Percentiles rank a stretch among this genome's conserved stretches.
These are phyloP conservation scores for Teunomyces barrocoloradensis DNA, from an alignment of 805 yeast genomes.

Conservation along the genomic window DNA sequence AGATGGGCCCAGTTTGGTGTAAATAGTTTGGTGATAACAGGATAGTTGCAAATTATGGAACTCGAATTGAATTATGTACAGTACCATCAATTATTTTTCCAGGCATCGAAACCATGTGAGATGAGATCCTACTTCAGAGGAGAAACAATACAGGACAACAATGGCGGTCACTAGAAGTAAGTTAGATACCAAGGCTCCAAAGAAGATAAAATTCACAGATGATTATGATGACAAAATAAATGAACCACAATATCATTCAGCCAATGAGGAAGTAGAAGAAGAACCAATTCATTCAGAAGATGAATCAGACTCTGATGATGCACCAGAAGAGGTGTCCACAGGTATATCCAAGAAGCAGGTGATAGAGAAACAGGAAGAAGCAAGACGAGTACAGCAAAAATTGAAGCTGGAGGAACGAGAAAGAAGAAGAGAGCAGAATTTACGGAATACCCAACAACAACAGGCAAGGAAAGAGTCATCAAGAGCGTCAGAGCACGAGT, in stretches of 20 bases:
- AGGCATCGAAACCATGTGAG: background rate
- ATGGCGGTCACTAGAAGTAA: constrained; percentile 34
- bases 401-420: constrained; percentile 29
- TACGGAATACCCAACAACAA: constrained; percentile 35
- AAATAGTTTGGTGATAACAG: constrained; percentile 23
- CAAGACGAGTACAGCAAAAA: constrained; percentile 20
- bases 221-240: constrained; percentile 16
- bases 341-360: constrained; percentile 23
- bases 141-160: background rate
- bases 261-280: constrained; percentile 16
- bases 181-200: constrained; percentile 15
- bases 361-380: constrained; percentile 25
- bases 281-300: constrained; percentile 10
- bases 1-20: constrained; percentile 38
- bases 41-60: background rate
- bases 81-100: constrained; percentile 8
- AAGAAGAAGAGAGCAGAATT: constrained; percentile 34
- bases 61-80: background rate
- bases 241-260: constrained; percentile 16
- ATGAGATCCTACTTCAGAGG: constrained; percentile 1
- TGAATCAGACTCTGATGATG: constrained; percentile 30
- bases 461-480: constrained; percentile 21
- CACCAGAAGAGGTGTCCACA: constrained; percentile 45
- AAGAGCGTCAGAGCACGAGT: constrained; percentile 17
- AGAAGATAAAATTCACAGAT: constrained; percentile 33